These are phyloP conservation scores for Dictyostelium intermedium DNA, from an alignment of 78 protist genomes.

Conservation along the genomic window DNA sequence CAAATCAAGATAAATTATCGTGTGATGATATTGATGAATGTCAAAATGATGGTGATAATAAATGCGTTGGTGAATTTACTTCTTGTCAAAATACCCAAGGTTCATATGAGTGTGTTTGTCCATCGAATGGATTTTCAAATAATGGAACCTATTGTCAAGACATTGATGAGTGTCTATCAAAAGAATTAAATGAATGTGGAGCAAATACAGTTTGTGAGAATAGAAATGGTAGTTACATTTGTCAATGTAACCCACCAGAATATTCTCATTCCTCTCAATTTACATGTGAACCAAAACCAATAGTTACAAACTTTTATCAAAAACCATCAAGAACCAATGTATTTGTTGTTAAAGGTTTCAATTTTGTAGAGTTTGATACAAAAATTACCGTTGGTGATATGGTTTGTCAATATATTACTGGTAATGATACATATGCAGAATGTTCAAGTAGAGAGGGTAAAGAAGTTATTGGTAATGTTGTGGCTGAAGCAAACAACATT, in stretches of 20 bases:
- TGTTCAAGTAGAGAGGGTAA: background rate
- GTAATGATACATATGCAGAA: background rate
- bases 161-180: background rate
- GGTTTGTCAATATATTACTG: background rate
- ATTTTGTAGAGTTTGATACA: background rate
- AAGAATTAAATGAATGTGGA: background rate
- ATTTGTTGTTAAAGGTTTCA: background rate
- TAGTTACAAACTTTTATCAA: background rate
- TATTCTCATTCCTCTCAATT: background rate
- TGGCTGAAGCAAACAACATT: background rate
- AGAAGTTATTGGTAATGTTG: background rate
- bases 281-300: conserved; percentile 27
- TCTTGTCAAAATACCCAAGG: background rate
- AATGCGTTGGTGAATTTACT: background rate
- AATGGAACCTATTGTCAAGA: background rate
- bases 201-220: background rate
- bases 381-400: background rate
- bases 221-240: background rate
- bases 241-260: background rate
- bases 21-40: conserved; percentile 13
- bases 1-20: background rate
- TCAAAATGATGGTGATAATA: background rate
- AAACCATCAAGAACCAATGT: background rate
- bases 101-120: background rate
- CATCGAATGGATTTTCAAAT: background rate